These are phyloP conservation scores for Trichosanthes cucumerina DNA, from an alignment of 306 rosid genomes.

Conservation along the genomic window DNA sequence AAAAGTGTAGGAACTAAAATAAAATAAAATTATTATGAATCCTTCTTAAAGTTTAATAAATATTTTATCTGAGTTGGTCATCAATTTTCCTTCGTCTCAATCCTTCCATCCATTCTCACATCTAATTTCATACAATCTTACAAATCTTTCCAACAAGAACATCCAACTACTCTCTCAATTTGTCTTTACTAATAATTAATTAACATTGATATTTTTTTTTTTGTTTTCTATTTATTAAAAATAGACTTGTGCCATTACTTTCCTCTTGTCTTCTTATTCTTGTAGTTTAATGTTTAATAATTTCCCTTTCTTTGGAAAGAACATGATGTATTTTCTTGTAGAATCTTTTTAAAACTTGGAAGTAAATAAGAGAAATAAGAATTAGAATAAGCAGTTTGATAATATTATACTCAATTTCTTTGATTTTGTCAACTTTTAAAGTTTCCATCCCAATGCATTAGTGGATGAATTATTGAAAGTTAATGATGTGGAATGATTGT, in stretches of 20 bases:
- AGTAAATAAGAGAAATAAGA: background rate
- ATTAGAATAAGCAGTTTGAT: background rate
- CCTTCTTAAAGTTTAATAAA: too few species aligned
- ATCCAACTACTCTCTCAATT: background rate
- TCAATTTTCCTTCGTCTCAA: background rate
- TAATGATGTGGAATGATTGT: background rate
- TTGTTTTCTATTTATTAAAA: background rate
- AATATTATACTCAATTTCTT: background rate
- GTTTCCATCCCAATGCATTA: background rate
- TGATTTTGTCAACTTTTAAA: conserved; percentile 3
- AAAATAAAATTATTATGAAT: background rate
- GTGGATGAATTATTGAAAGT: background rate
- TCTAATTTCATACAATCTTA: background rate
- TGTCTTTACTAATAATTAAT: background rate
- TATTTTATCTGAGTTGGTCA: background rate
- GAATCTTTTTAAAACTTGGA: background rate
- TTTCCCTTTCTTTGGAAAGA: background rate
- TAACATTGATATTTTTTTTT: background rate
- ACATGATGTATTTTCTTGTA: background rate
- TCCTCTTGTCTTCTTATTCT: background rate
- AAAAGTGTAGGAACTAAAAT: background rate
- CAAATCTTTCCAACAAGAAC: background rate
- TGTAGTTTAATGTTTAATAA: background rate
- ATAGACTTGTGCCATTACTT: background rate
- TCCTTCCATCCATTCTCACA: background rate